Base-by-base conservation (phyloP, 345 rosid species). In the Cardamine resedifolia region DNA sequence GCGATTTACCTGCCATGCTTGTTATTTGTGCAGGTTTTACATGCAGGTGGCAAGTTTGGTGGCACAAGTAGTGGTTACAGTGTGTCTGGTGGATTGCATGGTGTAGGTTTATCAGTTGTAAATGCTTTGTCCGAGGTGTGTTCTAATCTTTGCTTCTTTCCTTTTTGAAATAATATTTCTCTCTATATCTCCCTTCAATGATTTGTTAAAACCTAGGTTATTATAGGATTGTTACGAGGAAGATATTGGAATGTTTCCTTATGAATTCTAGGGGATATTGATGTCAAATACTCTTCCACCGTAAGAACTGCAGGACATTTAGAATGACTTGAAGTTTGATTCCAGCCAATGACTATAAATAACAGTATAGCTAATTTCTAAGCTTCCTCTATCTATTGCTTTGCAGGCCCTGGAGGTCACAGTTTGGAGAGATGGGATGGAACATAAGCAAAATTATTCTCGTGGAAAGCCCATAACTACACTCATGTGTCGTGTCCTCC, bases 11-110 rank as follows among this genome's bases (percentile, higher is more conserved):
- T 56, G 58, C 34, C 47, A 39, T 64, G 39, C 10, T 73, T 67
- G 24, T 67, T 74, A 31, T 67, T 31, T 64, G 44, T 84, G 78
- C 87, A 96, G 99, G 84, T 92, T 73, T 80, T 96, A 81, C 99
- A 96, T 66, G 99, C 98, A 64, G 98, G 98, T 51, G 98, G 98
- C 20, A 96, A 96, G 74, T 96, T 92, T 88, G 99, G 98, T 65
- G 99, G 99, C 70, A 81, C 90, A 31, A 87, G 91, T 66, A 92
- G 98, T 82, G 99, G 99, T 34, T 96, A 96, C 67, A 88, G 82
- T 72, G 97, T 96, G 33, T 96, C 99, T 70, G 99, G 99, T 62
- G 99, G 99, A 59, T 75, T 96, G 55, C 98, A 92, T 68, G 99
- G 99, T 71, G 99, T 96, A 27, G 99, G 99, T 65, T 84, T 96